phyloP scores from a whole-genome alignment of 345 rosid genomes.

The Gossypium thurberi region DNA sequence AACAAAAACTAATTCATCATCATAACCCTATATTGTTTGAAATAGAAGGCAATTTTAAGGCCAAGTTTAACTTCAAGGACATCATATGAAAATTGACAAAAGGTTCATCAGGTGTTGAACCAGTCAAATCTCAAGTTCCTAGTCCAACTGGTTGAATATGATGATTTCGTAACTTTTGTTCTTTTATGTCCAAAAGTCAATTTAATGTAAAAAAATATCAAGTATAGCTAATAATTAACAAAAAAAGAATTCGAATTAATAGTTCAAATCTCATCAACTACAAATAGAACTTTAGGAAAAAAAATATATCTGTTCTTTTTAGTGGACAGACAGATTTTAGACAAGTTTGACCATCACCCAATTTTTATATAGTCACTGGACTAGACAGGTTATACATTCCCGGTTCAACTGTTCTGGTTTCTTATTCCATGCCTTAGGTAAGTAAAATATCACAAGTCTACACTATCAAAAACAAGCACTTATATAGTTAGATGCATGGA shows the following conservation, averaged over 20 bases:
- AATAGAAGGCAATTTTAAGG: not conserved
- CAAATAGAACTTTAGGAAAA: not conserved
- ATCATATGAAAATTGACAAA: not conserved
- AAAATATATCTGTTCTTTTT: not conserved
- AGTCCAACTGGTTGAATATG: no score
- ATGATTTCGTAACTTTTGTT: no score
- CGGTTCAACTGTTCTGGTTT: not conserved
- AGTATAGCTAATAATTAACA: not conserved
- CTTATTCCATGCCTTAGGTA: not conserved
- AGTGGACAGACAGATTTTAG: no score
- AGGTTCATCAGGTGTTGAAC: no score
- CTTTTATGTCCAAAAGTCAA: no score
- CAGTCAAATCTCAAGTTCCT: no score
- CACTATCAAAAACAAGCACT: slow-evolving; percentile 3
- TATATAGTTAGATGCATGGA: not conserved
- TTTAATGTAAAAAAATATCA: no score
- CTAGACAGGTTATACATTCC: not conserved
- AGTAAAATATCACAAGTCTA: not conserved
- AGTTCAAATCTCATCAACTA: not conserved
- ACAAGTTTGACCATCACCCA: not conserved
- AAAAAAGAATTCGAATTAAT: not conserved
- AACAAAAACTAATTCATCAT: not conserved
- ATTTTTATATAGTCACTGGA: not conserved
- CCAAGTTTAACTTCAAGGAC: not conserved
- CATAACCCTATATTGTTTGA: not conserved